A percentile compares a stretch with the other conserved stretches of the same genome.
Evolutionary conservation across 192 early-diverging fungal genomes (phyloP).

Genomic region (Linnemannia schmuckeri): DNA sequence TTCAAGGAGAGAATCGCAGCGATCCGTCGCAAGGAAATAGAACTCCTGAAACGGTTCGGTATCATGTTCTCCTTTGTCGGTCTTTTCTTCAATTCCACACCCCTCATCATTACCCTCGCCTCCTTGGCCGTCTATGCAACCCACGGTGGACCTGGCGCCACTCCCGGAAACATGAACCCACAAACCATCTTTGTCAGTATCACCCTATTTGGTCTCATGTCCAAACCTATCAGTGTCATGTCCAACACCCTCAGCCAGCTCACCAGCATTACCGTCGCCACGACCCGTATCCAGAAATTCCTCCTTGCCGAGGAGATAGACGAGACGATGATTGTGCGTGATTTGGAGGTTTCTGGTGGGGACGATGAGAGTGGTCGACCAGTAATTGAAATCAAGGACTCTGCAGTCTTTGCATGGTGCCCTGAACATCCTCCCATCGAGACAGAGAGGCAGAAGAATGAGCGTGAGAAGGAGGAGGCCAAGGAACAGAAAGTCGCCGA

Average conservation of each 20-base stretch:
- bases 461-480: slow-evolving; percentile 27
- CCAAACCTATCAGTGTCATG: slow-evolving; percentile 34
- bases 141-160: slow-evolving; percentile 16
- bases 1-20: slow-evolving; percentile 23
- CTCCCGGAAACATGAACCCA: slow-evolving; percentile 31
- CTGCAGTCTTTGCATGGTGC: slow-evolving; percentile 31
- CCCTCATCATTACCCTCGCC: slow-evolving; percentile 28
- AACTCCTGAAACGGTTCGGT: slow-evolving; percentile 17
- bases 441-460: slow-evolving; percentile 18
- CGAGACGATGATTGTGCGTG: slow-evolving; percentile 15
- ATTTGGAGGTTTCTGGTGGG: background rate
- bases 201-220: slow-evolving; percentile 13
- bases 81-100: slow-evolving; percentile 25
- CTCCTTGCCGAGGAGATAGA: slow-evolving; percentile 30
- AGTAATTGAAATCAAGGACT: slow-evolving; percentile 13
- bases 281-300: slow-evolving; percentile 32
- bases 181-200: slow-evolving; percentile 38
- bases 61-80: slow-evolving; percentile 4
- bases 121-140: slow-evolving; percentile 28
- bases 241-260: slow-evolving; percentile 18
- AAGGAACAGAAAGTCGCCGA: slow-evolving; percentile 2
- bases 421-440: background rate
- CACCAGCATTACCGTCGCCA: slow-evolving; percentile 31
- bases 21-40: slow-evolving; percentile 14
- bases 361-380: background rate